Evolutionary conservation across 2,329 filamentous ascomycete genomes (phyloP).

Genomic region (Tolypocladium album): DNA sequence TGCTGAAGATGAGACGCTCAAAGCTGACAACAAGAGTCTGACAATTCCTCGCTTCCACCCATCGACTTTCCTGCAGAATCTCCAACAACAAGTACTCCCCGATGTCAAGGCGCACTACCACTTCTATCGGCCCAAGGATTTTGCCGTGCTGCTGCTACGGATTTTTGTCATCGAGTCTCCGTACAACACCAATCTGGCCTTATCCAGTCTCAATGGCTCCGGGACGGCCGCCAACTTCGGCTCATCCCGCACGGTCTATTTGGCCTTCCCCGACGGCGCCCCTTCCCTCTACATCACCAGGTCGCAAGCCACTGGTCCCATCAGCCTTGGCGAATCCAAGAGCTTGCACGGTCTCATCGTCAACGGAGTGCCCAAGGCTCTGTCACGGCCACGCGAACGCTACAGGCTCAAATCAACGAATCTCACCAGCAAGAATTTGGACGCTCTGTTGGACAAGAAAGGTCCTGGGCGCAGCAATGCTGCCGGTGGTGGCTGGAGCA

Average conservation of each 20-base stretch:
- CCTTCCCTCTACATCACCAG: conserved; percentile 62
- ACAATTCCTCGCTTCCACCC: conserved; percentile 65
- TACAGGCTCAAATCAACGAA: conserved; percentile 59
- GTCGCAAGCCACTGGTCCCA: conserved; percentile 30
- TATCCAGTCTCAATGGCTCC: conserved; percentile 20
- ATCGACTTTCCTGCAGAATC: conserved; percentile 64
- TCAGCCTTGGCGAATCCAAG: conserved; percentile 40
- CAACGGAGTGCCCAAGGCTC: conserved; percentile 70
- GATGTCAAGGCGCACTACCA: conserved; percentile 79
- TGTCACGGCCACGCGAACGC: conserved; percentile 63
- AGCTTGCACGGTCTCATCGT: conserved; percentile 62
- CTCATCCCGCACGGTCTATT: conserved; percentile 60
- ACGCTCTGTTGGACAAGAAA: conserved; percentile 56
- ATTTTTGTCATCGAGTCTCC: conserved; percentile 74
- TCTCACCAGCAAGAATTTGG: conserved; percentile 60
- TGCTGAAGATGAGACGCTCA: conserved; percentile 26
- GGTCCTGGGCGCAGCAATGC: conserved; percentile 61
- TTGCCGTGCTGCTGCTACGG: conserved; percentile 65
- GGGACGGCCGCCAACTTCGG: conserved; percentile 39
- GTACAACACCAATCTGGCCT: conserved; percentile 53
- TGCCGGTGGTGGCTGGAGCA: conserved; percentile 67
- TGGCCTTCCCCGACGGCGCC: conserved; percentile 73
- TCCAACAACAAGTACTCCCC: conserved; percentile 64
- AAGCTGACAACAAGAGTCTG: conserved; percentile 34
- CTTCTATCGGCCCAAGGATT: conserved; percentile 56